Evolutionary conservation across 108 stramenopile genomes (phyloP).

Genomic region (Fistulifera pelliculosa): DNA sequence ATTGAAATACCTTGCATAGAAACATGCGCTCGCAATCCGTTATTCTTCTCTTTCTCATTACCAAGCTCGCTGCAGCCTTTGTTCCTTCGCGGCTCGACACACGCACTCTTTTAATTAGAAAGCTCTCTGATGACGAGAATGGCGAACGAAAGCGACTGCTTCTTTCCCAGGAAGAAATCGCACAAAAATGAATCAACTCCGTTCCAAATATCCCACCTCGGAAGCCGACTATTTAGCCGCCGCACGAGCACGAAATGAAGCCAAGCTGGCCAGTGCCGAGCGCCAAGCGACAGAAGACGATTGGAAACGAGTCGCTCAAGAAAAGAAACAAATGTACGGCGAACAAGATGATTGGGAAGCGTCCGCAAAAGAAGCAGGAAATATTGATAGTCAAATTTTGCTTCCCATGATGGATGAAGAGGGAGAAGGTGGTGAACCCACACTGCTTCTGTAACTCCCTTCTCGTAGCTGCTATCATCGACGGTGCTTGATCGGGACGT

Average conservation of each 20-base stretch:
- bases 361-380: constrained; percentile 32
- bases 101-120: too few species aligned
- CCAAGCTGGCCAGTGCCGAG: constrained; percentile 13
- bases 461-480: too few species aligned
- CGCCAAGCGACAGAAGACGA: constrained; percentile 26
- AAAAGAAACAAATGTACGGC: constrained; percentile 20
- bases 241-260: constrained; percentile 28
- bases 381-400: constrained; percentile 32
- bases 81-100: too few species aligned
- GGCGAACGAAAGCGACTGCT: too few species aligned
- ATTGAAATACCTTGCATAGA: too few species aligned
- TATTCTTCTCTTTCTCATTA: too few species aligned
- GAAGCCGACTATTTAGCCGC: constrained; percentile 38
- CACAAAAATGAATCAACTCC: constrained; percentile 13
- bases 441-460: constrained; percentile 15
- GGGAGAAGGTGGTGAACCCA: constrained; percentile 22
- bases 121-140: too few species aligned
- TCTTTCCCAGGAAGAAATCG: neutral
- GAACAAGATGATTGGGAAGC: constrained; percentile 42
- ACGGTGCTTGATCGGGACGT: too few species aligned
- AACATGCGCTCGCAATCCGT: too few species aligned
- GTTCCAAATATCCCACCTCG: constrained; percentile 22
- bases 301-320: constrained; percentile 22
- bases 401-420: constrained; percentile 18
- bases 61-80: too few species aligned